Evolutionary conservation across 306 rosid species (phyloP).

Genomic region (Glycine tomentella): DNA sequence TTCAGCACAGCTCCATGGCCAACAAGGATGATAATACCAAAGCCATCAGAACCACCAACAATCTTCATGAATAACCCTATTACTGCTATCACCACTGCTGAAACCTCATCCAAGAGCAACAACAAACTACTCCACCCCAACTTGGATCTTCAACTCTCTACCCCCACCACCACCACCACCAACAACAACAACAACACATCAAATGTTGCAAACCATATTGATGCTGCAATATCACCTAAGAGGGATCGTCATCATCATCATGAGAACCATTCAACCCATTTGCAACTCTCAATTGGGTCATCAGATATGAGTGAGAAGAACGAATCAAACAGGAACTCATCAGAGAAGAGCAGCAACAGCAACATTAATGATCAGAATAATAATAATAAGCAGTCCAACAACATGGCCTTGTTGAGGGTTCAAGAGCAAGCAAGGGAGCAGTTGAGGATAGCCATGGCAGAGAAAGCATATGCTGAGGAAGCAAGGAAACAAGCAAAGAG

Average conservation of each 20-base stretch:
- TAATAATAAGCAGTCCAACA: slow-evolving; percentile 40
- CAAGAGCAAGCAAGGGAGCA: slow-evolving; percentile 70
- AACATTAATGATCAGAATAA: slow-evolving; percentile 18
- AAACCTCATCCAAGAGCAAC: slow-evolving; percentile 44
- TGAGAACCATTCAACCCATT: slow-evolving; percentile 65
- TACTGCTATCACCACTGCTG: neutral
- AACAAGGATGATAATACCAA: slow-evolving; percentile 48
- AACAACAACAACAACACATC: neutral
- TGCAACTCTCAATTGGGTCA: slow-evolving; percentile 92
- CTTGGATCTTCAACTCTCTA: slow-evolving; percentile 92
- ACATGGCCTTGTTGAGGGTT: slow-evolving; percentile 45
- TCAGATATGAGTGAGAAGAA: slow-evolving; percentile 60
- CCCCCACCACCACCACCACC: slow-evolving; percentile 35
- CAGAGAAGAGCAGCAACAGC: slow-evolving; percentile 63
- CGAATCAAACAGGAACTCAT: slow-evolving; percentile 53
- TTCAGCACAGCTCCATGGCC: slow-evolving; percentile 71
- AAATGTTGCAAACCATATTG: slow-evolving; percentile 38
- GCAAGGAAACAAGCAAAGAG: slow-evolving; percentile 81
- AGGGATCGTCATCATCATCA: slow-evolving; percentile 27
- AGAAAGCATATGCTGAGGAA: slow-evolving; percentile 82
- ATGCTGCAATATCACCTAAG: slow-evolving; percentile 50
- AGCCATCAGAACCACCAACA: slow-evolving; percentile 43
- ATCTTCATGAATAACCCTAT: slow-evolving; percentile 55
- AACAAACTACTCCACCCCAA: slow-evolving; percentile 61
- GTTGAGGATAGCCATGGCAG: slow-evolving; percentile 79